Conservation (phyloP, 129 eudicot species). For the Tagetes erecta region DNA sequence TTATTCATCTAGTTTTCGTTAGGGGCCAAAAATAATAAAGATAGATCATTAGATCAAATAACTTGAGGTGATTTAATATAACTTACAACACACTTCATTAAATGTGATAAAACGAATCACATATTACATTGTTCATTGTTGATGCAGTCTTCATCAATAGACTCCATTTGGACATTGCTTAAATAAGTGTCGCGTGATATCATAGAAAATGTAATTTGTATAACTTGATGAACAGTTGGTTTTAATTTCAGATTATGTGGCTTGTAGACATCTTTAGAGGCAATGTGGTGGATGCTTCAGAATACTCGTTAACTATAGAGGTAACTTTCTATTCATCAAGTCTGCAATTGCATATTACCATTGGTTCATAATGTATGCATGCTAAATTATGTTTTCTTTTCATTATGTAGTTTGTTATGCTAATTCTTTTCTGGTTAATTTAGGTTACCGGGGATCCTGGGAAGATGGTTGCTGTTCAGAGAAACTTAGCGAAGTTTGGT, state of each 20-base stretch:
- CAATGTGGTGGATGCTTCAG: slow-evolving; percentile 74
- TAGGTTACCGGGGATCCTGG: slow-evolving; percentile 99
- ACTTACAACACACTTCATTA: background rate
- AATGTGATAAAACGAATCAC: background rate
- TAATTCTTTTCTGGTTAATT: slow-evolving; percentile 23
- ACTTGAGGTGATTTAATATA: background rate
- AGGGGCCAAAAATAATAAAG: too few species aligned
- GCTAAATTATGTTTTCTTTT: background rate
- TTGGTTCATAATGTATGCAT: background rate
- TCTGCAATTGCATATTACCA: slow-evolving; percentile 13
- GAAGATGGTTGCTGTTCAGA: slow-evolving; percentile 76
- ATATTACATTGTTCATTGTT: background rate
- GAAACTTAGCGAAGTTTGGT: slow-evolving; percentile 80
- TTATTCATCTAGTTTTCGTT: background rate
- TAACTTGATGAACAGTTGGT: slow-evolving; percentile 16
- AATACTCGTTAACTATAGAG: slow-evolving; percentile 74
- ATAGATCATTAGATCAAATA: background rate
- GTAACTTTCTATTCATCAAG: slow-evolving; percentile 37
- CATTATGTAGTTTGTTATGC: background rate
- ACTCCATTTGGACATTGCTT: background rate
- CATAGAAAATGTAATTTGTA: background rate
- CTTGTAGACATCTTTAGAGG: slow-evolving; percentile 81
- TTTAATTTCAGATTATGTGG: slow-evolving; percentile 80
- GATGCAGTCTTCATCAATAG: background rate
- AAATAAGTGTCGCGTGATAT: background rate